Evolutionary conservation across 2,329 filamentous ascomycete species (phyloP).

Genomic region (Samsoniella hepiali): DNA sequence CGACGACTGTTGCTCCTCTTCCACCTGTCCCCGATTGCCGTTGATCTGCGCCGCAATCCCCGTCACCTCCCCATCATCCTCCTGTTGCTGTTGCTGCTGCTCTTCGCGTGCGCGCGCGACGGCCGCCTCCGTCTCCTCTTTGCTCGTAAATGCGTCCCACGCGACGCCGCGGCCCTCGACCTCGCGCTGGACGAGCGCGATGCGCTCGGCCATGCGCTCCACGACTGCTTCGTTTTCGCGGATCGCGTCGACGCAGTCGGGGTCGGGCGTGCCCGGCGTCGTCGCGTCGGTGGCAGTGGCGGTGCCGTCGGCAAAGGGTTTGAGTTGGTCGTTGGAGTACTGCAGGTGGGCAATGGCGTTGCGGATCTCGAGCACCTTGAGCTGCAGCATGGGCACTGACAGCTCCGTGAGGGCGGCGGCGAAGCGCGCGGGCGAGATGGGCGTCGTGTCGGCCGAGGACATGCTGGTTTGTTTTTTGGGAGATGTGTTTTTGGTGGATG

Average conservation of each 20-base stretch:
- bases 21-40: background rate
- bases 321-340: constrained; percentile 69
- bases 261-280: constrained; percentile 45
- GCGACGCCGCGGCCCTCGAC: constrained; percentile 55
- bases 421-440: constrained; percentile 62
- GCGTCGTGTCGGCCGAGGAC: constrained; percentile 57
- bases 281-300: constrained; percentile 30
- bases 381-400: constrained; percentile 62
- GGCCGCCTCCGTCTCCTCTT: constrained; percentile 32
- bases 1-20: constrained; percentile 27
- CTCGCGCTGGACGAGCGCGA: constrained; percentile 61
- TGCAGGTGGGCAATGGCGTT: constrained; percentile 73
- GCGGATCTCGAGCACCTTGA: constrained; percentile 72
- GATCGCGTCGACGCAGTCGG: constrained; percentile 72
- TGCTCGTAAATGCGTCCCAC: constrained; percentile 56
- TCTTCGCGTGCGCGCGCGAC: constrained; percentile 15
- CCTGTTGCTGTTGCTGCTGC: background rate
- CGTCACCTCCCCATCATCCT: background rate
- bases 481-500: background rate
- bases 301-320: constrained; percentile 59
- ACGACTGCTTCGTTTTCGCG: constrained; percentile 69
- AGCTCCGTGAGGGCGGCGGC: constrained; percentile 65
- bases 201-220: constrained; percentile 62
- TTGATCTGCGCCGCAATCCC: background rate
- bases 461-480: constrained; percentile 36